Conservation (phyloP, 164 flowering plant species). For the Dillenia suffruticosa region DNA sequence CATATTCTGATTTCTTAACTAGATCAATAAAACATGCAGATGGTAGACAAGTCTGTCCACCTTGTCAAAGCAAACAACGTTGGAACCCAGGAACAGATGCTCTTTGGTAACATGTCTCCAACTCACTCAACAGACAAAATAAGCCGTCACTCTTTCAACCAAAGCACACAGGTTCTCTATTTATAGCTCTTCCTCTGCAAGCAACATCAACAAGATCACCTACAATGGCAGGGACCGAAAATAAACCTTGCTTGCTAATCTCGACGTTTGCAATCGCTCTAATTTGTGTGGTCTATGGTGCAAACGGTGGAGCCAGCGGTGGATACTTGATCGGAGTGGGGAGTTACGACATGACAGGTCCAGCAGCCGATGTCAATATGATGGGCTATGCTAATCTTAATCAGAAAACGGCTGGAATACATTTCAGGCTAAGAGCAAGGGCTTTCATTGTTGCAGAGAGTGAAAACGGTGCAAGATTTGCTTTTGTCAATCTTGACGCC, state of each 20-base stretch:
- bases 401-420: conserved; percentile 44
- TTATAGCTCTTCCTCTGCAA: too few species aligned
- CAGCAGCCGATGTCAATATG: conserved; percentile 71
- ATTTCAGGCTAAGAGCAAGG: conserved; percentile 57
- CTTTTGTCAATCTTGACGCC: conserved; percentile 69
- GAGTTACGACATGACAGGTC: conserved; percentile 80
- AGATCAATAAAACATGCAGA: too few species aligned
- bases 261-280: neutral
- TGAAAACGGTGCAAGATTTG: conserved; percentile 35
- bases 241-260: neutral
- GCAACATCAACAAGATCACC: too few species aligned
- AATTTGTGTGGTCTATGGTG: neutral
- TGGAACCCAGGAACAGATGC: too few species aligned
- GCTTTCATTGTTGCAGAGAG: conserved; percentile 48
- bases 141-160: too few species aligned
- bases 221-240: conserved; percentile 6
- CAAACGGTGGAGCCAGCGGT: conserved; percentile 10
- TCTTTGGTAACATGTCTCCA: too few species aligned
- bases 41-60: too few species aligned
- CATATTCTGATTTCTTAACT: too few species aligned
- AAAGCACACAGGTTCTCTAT: too few species aligned
- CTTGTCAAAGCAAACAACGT: too few species aligned
- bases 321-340: conserved; percentile 64
- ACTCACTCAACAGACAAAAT: too few species aligned
- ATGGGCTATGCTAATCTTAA: conserved; percentile 65